Evolutionary conservation across 805 yeast genomes (phyloP), one percentile per base, ranked within the genome.

Genomic region (Candida silvicultrix): DNA sequence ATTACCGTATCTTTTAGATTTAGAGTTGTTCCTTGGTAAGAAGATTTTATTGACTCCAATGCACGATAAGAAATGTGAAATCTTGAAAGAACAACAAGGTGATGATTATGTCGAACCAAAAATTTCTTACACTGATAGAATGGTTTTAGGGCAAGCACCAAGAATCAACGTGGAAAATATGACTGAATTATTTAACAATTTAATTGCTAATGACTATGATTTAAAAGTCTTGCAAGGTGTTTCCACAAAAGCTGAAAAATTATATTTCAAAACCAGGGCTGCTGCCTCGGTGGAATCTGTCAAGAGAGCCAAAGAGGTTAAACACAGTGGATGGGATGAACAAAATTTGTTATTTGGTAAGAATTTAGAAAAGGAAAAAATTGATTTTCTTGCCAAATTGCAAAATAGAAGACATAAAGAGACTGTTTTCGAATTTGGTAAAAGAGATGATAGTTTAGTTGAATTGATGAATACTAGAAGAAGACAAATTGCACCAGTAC

Each of bases 381-480:
- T 84, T 22, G 74, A 66, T 38, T 83, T 94, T 57, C 73, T 94
- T 52, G 85, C 80, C 5, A 80, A 81, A 56, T 69, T 94, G 49
- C 78, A 80, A 49, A 76, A 86, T 54, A 74, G 97, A 60, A 64
- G 71, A 38, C 71, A 80, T 43, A 84, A 87, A 57, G 98, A 94
- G 62, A 94, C 99, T 0, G 97, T 94, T 4, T 94, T 94, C 62
- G 99, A 94, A 65, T 85, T 89, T 65, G 78, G 81, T 49, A 79
- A 82, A 57, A 70, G 74, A 43, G 75, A 73, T 43, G 87, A 82
- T 53, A 83, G 83, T 52, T 72, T 89, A 60, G 83, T 86, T 36
- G 83, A 83, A 45, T 73, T 94, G 60, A 94, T 94, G 99, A 75
- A 81, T 51, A 80, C 81, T 49, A 74, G 98, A 71, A 75, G 99